These are phyloP conservation scores for Malassezia arunalokei DNA, from an alignment of 1,284 basidiomycete genomes.

Conservation along the genomic window DNA sequence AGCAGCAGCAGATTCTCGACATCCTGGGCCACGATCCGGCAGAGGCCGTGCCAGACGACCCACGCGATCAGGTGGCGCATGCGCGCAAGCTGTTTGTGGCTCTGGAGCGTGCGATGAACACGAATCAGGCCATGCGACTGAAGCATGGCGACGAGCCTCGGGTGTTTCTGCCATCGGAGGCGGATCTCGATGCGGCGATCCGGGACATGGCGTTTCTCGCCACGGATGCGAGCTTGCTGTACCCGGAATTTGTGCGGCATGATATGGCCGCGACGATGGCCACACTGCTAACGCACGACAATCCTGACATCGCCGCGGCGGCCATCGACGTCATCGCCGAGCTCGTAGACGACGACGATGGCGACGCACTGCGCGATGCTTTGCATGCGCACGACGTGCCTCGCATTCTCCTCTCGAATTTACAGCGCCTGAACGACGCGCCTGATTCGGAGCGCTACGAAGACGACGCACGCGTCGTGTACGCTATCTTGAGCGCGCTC, in stretches of 20 bases:
- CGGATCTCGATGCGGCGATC: constrained; percentile 74
- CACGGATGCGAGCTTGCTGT: constrained; percentile 68
- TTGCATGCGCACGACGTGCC: constrained; percentile 54
- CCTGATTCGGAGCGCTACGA: constrained; percentile 20
- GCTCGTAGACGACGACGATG: constrained; percentile 88
- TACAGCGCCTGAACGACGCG: constrained; percentile 47
- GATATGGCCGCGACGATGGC: constrained; percentile 61
- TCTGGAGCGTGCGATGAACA: constrained; percentile 76
- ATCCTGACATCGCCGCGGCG: constrained; percentile 33
- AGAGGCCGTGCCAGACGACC: background rate
- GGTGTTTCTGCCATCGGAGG: constrained; percentile 97
- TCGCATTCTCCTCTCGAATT: constrained; percentile 79
- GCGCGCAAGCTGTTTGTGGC: constrained; percentile 64
- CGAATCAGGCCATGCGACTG: constrained; percentile 82
- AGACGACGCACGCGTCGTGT: constrained; percentile 30
- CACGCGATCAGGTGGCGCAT: constrained; percentile 47
- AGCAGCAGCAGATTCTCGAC: constrained; percentile 38
- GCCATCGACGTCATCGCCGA: constrained; percentile 58
- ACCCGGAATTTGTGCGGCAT: constrained; percentile 73
- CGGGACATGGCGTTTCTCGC: constrained; percentile 73
- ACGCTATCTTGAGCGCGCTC: constrained; percentile 57
- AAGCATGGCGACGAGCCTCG: constrained; percentile 39
- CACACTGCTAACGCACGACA: constrained; percentile 57
- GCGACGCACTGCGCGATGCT: constrained; percentile 47
- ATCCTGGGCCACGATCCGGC: constrained; percentile 27